phyloP scores from a whole-genome alignment of 345 rosid genomes.

The Euphorbia pulcherrima region DNA sequence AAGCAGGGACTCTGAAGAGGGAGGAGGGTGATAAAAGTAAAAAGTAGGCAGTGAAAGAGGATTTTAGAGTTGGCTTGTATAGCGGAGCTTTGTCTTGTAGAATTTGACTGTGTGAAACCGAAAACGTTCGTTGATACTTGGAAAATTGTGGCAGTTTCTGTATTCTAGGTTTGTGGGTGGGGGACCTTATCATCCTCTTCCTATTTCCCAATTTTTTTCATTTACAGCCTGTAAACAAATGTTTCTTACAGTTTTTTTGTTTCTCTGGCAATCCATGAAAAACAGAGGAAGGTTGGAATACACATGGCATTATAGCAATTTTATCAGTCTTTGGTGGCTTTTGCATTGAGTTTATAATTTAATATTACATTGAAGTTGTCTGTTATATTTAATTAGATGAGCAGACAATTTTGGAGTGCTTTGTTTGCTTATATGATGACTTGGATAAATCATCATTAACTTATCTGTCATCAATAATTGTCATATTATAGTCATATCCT shows the following conservation, averaged over 20 bases:
- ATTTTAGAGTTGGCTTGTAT: neutral
- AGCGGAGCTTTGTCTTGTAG: slow-evolving; percentile 22
- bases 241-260: neutral
- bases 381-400: no score
- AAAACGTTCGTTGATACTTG: slow-evolving; percentile 20
- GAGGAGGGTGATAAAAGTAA: neutral
- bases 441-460: no score
- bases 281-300: neutral
- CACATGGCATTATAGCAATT: neutral
- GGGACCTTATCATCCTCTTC: slow-evolving; percentile 15
- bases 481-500: no score
- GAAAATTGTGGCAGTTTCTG: slow-evolving; percentile 14
- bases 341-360: neutral
- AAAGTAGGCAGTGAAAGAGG: neutral
- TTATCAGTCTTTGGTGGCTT: neutral
- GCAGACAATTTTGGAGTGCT: neutral
- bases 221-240: slow-evolving; percentile 31
- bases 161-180: slow-evolving; percentile 20
- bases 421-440: no score
- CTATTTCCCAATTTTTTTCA: neutral
- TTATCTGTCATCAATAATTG: no score
- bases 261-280: neutral
- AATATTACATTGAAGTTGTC: neutral
- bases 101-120: slow-evolving; percentile 17
- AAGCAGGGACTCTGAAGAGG: no score